Evolutionary conservation across 495 filamentous ascomycete species (phyloP), one percentile per base, ranked within the genome.

Genomic region (Letharia columbiana): DNA sequence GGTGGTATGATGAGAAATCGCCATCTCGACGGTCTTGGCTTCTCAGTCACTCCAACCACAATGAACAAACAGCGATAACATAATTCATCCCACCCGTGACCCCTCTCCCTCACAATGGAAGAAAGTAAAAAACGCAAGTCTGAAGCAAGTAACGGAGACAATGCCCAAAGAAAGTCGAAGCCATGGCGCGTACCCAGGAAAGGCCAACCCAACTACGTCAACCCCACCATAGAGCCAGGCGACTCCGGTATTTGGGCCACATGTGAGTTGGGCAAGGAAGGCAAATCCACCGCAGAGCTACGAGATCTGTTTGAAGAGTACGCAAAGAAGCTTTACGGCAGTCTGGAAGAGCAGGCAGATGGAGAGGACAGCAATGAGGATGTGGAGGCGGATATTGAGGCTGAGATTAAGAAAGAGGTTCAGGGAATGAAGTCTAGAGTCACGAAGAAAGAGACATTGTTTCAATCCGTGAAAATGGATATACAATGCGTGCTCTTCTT

Each of bases 231-330:
- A 65, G 86, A 90, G 68, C 79, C 85, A 35, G 94, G 94, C 20
- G 91, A 94, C 74, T 79, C 81, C 56, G 94, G 94, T 15, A 89
- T 98, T 40, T 97, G 93, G 83, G 84, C 88, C 37, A 96, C 95
- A 2, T 97, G 92, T 72, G 87, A 91, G 42, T 86, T 87, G 75
- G 85, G 85, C 61, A 88, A 83, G 75, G 93, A 98, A 77, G 78
- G 77, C 31, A 92, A 87, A 77, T 91, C 90, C 28, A 82, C 89
- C 3, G 80, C 78, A 45, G 94, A 98, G 72, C 75, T 91, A 54
- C 76, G 81, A 37, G 80, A 86, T 73, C 74, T 97, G 42, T 90
- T 96, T 72, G 83, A 87, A 23, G 83, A 94, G 79, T 70, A 67
- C 50, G 68, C 65, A 13, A 54, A 45, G 20, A 64, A 61, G 45